Base-by-base conservation (phyloP, 352 stramenopile species). In the Phytophthora palmivora region DNA sequence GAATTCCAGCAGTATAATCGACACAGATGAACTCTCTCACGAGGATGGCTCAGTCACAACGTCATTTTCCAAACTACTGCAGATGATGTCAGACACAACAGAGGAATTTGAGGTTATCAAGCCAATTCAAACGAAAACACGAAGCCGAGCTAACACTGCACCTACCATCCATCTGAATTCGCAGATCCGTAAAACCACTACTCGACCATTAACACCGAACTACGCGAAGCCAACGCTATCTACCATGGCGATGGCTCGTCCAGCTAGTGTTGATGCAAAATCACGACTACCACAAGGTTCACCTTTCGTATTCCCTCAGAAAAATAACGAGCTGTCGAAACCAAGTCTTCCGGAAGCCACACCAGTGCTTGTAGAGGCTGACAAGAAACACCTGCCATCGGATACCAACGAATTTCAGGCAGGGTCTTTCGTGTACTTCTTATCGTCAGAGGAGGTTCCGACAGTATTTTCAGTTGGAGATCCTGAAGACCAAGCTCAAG, bases 61-160 rank as follows among this genome's bases (percentile, higher is more conserved):
- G 4, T 80, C 69, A 8, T 80, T 80, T 61, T 80, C 69, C 1
- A 63, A 66, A 18, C 59, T 80, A 4, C 54, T 80, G 4, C 33
- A 76, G 49, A 34, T 72, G 42, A 75, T 77, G 63, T 63, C 63
- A 2, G 42, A 57, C 21, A 71, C 30, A 4, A 48, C 38, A 3
- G 34, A 49, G 28, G 38, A 56, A 18, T 52, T 47, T 14, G 47
- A 62, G 4, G 22, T 36, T n/a, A 53, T 57, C 21, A 63, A 58
- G 30, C 19, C 49, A 47, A 28, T 36, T 19, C 19, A 51, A 4
- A 9, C 21, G 15, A 38, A 46, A 33, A 3, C 52, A 34, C 43
- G 52, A 52, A 63, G 11, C 33, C 53, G 47, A 65, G 54, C 54
- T 4, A 52, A 55, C 33, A 56, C 47, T 12, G 45, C n/a, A 38